phyloP scores from a whole-genome alignment of 371 early-diverging fungal genomes.

The Mucor plumbeus region DNA sequence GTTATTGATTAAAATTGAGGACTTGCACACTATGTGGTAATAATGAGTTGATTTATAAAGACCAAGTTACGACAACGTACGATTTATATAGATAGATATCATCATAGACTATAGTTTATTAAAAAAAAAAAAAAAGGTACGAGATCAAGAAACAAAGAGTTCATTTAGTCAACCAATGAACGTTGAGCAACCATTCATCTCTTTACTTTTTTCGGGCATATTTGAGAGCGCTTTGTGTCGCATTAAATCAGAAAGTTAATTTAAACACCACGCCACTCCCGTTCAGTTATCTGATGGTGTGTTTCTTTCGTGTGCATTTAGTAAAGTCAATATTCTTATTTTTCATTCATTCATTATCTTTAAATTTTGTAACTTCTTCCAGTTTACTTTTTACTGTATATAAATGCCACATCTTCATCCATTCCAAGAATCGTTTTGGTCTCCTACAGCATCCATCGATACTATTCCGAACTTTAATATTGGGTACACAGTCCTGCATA shows the following conservation, averaged over 20 bases:
- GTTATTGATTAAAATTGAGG: too few species aligned
- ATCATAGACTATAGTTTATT: neutral
- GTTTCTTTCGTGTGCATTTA: constrained; percentile 1
- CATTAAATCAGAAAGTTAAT: neutral
- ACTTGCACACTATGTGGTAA: too few species aligned
- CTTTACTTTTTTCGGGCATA: neutral
- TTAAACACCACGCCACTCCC: constrained; percentile 1
- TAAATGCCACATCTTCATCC: constrained; percentile 29
- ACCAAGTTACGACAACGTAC: too few species aligned
- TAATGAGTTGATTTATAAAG: neutral
- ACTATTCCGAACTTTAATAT: constrained; percentile 31
- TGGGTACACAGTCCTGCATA: constrained; percentile 69
- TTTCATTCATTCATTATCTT: neutral
- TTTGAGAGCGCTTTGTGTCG: neutral
- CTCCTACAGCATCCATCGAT: constrained; percentile 38
- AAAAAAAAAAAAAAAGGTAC: neutral
- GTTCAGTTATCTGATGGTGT: neutral
- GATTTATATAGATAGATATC: neutral
- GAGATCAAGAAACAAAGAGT: neutral
- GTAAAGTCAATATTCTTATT: neutral
- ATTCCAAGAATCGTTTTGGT: constrained; percentile 50
- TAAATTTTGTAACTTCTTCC: neutral
- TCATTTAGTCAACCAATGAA: neutral
- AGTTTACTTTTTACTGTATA: neutral
- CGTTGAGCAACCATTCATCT: neutral